Evolutionary conservation across 768 basidiomycete genomes (phyloP), one percentile per base, ranked within the genome.

Genomic region (Leccinellum albellum): DNA sequence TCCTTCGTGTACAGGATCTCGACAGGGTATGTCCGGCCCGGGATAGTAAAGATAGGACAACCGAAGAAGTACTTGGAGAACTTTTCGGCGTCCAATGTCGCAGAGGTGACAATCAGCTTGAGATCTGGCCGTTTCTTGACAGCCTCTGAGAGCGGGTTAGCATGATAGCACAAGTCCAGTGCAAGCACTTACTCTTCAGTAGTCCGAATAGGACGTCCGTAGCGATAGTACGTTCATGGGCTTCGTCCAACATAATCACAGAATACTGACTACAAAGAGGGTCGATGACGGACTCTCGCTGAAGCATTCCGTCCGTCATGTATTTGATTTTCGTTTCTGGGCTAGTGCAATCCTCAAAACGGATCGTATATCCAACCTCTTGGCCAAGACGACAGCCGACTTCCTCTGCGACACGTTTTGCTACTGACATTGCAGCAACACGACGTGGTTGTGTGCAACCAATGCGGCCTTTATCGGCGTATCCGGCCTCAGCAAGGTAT

Each of bases 221-320:
- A n/a, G 94, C 85, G 63, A 99, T 98, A 1, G 95, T 98, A 51
- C 97, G 85, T 73, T 99, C 97, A 74, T 99, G 97, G 12, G 97
- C 97, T 75, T 99, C 97, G 70, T 99, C 97, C 70, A 99, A 79
- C 90, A 99, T 99, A 73, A 99, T 78, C 53, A 98, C 93, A 2
- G 92, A 93, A 70, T 99, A 99, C 48, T 86, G 82, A 58, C 86
- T 91, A 70, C 94, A 88, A 58, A 97, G 86, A 6, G 96, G 96
- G 67, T 99, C 97, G 68, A 98, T 91, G 53, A 99, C 78, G 61
- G 89, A 93, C 78, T 99, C 97, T 75, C 97, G 85, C 67, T 98
- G 92, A 24, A 99, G 81, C 94, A 99, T 98, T 77, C 97, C 97
- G 69, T 98, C 97, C 67, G 97, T 99, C 97, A 99, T 98, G 82